Conservation (phyloP, 768 basidiomycete species). For the Boletus rufocinnamomeus region DNA sequence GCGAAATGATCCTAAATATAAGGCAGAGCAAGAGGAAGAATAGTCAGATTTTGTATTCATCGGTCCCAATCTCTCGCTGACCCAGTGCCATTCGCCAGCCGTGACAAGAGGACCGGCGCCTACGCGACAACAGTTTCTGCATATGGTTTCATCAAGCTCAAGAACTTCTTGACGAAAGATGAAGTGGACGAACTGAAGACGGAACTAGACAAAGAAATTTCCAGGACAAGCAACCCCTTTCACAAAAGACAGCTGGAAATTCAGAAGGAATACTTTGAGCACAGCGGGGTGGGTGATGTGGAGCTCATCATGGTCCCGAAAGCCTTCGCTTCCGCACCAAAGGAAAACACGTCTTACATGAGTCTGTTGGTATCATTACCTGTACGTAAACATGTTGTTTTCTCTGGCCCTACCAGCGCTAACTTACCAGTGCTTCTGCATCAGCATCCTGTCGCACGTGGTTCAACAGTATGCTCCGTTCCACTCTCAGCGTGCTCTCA, state of each 20-base stretch:
- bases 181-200: slow-evolving; percentile 18
- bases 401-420: not conserved
- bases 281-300: slow-evolving; percentile 13
- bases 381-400: slow-evolving; percentile 4
- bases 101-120: slow-evolving; percentile 14
- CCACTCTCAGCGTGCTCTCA: too few relatives aligned
- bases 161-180: slow-evolving; percentile 10
- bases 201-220: slow-evolving; percentile 13
- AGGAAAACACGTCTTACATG: slow-evolving; percentile 15
- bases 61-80: not conserved
- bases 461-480: slow-evolving; percentile 14
- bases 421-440: not conserved
- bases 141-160: slow-evolving; percentile 23
- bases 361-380: slow-evolving; percentile 11
- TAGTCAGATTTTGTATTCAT: slow-evolving; percentile 13
- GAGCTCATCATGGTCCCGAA: slow-evolving; percentile 23
- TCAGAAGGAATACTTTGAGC: slow-evolving; percentile 10
- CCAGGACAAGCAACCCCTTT: not conserved
- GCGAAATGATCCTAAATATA: slow-evolving; percentile 16
- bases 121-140: slow-evolving; percentile 18
- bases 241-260: slow-evolving; percentile 18
- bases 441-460: slow-evolving; percentile 23
- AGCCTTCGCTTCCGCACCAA: slow-evolving; percentile 10
- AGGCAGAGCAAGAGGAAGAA: slow-evolving; percentile 13
- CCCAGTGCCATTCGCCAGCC: not conserved